A percentile compares a stretch with the other conserved stretches of the same genome.
Conservation (phyloP, 2,329 filamentous ascomycete species). For the Aspergillus tubingensis region DNA sequence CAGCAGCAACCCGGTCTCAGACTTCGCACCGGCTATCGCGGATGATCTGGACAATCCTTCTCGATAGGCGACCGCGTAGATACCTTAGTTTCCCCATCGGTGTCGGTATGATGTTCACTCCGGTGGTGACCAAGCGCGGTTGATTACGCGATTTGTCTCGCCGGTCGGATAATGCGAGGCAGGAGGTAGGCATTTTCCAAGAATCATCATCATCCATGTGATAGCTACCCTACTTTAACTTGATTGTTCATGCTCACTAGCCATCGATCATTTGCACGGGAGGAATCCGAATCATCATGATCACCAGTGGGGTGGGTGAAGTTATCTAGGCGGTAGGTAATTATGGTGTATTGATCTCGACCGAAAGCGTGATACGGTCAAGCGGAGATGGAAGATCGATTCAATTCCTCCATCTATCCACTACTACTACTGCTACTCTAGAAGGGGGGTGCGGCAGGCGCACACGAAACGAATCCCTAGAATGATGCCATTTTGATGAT, state of each 20-base stretch:
- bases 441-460: neutral
- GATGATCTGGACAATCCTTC: conserved; percentile 22
- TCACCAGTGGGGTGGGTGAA: neutral
- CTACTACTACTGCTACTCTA: too few species aligned
- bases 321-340: conserved; percentile 1
- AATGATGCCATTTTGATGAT: conserved; percentile 9
- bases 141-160: conserved; percentile 11
- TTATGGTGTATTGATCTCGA: conserved; percentile 4
- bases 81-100: neutral
- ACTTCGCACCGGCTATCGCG: conserved; percentile 28
- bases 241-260: too few species aligned
- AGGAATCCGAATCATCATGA: neutral
- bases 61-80: conserved; percentile 10
- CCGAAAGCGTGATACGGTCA: conserved; percentile 15
- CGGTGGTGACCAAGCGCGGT: conserved; percentile 4
- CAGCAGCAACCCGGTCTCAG: neutral
- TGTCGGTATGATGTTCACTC: neutral
- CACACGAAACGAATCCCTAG: conserved; percentile 1
- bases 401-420: too few species aligned
- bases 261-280: neutral
- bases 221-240: conserved; percentile 2
- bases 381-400: conserved; percentile 1
- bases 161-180: conserved; percentile 5
- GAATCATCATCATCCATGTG: conserved; percentile 16
- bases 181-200: neutral